A percentile compares a stretch with the other conserved stretches of the same genome.
phyloP scores from a whole-genome alignment of 179 eudicot genomes.

The Spergularia azorica region DNA sequence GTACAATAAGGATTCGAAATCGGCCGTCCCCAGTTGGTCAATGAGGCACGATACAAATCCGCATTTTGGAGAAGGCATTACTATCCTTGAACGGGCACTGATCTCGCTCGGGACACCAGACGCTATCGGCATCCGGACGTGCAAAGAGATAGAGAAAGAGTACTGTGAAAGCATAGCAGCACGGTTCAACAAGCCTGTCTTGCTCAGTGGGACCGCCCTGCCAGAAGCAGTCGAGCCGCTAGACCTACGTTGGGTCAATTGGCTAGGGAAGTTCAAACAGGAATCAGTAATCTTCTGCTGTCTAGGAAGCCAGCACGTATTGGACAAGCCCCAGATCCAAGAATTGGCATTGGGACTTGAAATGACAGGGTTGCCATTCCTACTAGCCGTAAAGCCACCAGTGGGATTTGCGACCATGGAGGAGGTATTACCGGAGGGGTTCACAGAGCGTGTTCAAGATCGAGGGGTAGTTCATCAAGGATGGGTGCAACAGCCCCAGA shows the following conservation, averaged over 20 bases:
- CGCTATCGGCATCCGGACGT: slow-evolving; percentile 53
- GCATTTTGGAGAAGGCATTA: slow-evolving; percentile 40
- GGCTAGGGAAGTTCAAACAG: slow-evolving; percentile 9
- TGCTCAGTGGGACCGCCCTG: slow-evolving; percentile 11
- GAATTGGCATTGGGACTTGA: slow-evolving; percentile 15
- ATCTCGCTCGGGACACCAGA: slow-evolving; percentile 37
- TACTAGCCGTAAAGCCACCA: slow-evolving; percentile 53
- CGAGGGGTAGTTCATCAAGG: slow-evolving; percentile 50
- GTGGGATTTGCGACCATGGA: slow-evolving; percentile 40
- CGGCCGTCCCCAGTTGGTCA: not conserved
- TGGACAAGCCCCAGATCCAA: slow-evolving; percentile 18
- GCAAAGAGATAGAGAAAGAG: slow-evolving; percentile 10
- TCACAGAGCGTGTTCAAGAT: slow-evolving; percentile 39
- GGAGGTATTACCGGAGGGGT: slow-evolving; percentile 54
- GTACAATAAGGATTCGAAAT: not conserved
- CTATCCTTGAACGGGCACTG: slow-evolving; percentile 41
- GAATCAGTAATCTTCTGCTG: slow-evolving; percentile 11
- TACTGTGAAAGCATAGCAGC: slow-evolving; percentile 3
- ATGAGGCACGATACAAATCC: not conserved
- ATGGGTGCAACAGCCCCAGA: slow-evolving; percentile 54
- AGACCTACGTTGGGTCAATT: slow-evolving; percentile 16
- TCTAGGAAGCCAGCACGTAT: slow-evolving; percentile 16
- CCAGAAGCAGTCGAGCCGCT: slow-evolving; percentile 4
- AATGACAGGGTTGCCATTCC: slow-evolving; percentile 48
- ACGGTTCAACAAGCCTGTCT: slow-evolving; percentile 5